Evolutionary conservation across 257 asterid species (phyloP).

Genomic region (Petrea volubilis): DNA sequence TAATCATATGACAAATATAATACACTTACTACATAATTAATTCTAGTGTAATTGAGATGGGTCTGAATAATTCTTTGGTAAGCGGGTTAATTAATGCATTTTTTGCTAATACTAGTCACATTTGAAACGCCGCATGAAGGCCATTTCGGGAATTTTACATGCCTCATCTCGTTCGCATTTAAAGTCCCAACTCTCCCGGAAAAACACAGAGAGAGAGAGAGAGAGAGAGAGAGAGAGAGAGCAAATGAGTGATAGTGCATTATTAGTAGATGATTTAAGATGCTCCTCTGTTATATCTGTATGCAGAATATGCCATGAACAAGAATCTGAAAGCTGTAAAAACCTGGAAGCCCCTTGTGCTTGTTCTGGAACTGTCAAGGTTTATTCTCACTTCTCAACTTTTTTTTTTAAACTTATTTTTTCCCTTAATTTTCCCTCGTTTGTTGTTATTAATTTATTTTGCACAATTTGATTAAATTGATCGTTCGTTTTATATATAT

Average conservation of each 20-base stretch:
- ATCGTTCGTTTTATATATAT: background rate
- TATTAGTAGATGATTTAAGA: slow-evolving; percentile 49
- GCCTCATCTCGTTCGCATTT: background rate
- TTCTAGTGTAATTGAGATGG: no score
- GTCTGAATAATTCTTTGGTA: no score
- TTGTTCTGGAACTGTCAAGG: slow-evolving; percentile 95
- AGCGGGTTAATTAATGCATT: background rate
- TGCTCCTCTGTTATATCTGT: slow-evolving; percentile 27
- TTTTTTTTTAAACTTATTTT: background rate
- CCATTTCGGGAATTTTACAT: slow-evolving; percentile 30
- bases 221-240: slow-evolving; percentile 19
- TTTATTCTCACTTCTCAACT: background rate
- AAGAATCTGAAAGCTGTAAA: slow-evolving; percentile 61
- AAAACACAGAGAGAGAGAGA: background rate
- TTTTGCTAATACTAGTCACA: background rate
- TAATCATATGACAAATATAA: no score
- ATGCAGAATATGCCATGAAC: slow-evolving; percentile 93
- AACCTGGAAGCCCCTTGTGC: slow-evolving; percentile 77
- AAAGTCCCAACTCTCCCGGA: slow-evolving; percentile 15
- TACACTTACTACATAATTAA: no score
- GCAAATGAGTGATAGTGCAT: slow-evolving; percentile 59
- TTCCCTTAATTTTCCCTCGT: no score
- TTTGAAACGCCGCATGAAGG: slow-evolving; percentile 31
- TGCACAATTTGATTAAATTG: background rate
- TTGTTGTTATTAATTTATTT: no score